These are phyloP conservation scores for Mycena metata DNA, from an alignment of 768 basidiomycete genomes.

Conservation along the genomic window DNA sequence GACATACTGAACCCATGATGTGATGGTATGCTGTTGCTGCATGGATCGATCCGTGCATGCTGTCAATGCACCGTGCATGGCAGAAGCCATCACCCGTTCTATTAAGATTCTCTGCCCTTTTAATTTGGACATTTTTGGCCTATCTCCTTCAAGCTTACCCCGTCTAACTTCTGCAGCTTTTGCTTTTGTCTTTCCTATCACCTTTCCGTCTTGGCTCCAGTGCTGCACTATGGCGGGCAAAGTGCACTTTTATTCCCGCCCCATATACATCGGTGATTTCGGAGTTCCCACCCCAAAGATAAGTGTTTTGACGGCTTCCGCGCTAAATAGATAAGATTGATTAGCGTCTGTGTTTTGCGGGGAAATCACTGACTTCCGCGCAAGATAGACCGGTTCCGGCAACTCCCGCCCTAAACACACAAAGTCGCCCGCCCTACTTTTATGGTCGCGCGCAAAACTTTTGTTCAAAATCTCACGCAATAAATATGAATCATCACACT, in stretches of 20 bases:
- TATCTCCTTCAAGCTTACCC: too few species aligned
- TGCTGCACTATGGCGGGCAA: too few species aligned
- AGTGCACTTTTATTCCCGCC: too few species aligned
- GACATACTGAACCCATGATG: too few species aligned
- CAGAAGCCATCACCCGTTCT: too few species aligned
- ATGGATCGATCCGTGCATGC: slow-evolving; percentile 9
- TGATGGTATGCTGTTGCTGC: background rate
- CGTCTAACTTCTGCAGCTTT: too few species aligned
- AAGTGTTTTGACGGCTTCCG: background rate
- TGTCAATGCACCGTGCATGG: background rate
- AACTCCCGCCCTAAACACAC: background rate
- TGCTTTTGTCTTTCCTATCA: too few species aligned
- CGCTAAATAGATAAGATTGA: slow-evolving; percentile 7
- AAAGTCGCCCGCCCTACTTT: background rate
- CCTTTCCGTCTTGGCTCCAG: too few species aligned
- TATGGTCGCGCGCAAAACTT: background rate
- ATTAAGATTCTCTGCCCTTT: too few species aligned
- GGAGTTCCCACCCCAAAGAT: background rate
- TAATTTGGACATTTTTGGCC: too few species aligned
- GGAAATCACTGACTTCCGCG: background rate
- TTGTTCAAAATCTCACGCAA: slow-evolving; percentile 1
- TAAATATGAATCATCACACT: background rate
- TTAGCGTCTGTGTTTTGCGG: background rate
- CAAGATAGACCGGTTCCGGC: slow-evolving; percentile 1
- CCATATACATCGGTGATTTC: background rate